A percentile compares a stretch with the other conserved stretches of the same genome.
phyloP scores from a whole-genome alignment of 305 asterid genomes.

The Fraxinus velutina region DNA sequence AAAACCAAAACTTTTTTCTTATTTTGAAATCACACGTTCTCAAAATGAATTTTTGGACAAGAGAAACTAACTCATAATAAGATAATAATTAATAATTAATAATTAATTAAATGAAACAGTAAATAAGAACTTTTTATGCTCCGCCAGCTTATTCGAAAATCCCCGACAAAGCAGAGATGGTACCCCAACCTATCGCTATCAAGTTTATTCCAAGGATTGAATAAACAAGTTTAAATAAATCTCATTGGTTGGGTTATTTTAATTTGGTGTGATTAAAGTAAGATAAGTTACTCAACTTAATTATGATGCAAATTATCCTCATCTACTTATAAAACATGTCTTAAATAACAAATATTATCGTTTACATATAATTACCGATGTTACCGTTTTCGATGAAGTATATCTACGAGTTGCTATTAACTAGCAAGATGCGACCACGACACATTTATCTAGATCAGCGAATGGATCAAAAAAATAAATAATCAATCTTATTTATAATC shows the following conservation, averaged over 20 bases:
- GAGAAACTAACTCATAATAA: no score
- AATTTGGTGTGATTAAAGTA: background rate
- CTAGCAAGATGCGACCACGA: background rate
- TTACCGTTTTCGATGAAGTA: no score
- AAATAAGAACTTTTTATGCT: background rate
- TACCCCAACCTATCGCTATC: background rate
- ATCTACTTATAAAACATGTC: background rate
- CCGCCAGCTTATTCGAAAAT: background rate
- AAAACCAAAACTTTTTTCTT: no score
- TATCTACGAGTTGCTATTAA: background rate
- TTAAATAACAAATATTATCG: background rate
- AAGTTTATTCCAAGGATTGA: background rate
- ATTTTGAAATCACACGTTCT: no score
- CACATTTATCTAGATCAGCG: background rate
- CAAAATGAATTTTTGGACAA: no score
- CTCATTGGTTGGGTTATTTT: no score
- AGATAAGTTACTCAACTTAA: no score
- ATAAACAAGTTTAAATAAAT: no score
- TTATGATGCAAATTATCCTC: background rate
- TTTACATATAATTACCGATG: background rate
- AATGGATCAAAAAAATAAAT: background rate
- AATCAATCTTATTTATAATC: background rate
- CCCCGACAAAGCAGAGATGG: background rate
- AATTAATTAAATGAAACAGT: no score
- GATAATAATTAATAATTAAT: background rate